phyloP scores from a whole-genome alignment of 495 filamentous ascomycete genomes.

The Opeltia flavorubescens region DNA sequence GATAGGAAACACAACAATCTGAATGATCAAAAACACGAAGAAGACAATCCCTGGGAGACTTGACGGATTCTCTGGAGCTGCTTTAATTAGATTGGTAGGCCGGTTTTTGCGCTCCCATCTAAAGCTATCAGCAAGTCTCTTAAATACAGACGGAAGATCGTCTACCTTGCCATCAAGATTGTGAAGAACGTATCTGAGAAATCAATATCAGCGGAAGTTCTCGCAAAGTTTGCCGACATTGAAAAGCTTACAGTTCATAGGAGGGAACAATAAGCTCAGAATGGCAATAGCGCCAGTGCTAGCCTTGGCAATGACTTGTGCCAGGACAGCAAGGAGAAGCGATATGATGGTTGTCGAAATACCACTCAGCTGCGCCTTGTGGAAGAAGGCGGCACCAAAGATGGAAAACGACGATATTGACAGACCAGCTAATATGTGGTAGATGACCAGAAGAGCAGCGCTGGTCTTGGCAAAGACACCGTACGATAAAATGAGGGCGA shows the following conservation, averaged over 20 bases:
- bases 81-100: slow-evolving; percentile 39
- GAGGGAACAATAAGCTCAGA: slow-evolving; percentile 57
- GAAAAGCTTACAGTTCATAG: slow-evolving; percentile 42
- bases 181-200: slow-evolving; percentile 50
- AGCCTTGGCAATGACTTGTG: slow-evolving; percentile 45
- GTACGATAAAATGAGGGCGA: slow-evolving; percentile 42
- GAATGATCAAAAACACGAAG: slow-evolving; percentile 54
- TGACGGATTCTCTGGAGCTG: slow-evolving; percentile 47
- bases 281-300: slow-evolving; percentile 43
- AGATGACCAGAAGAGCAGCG: slow-evolving; percentile 44
- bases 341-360: slow-evolving; percentile 49
- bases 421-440: slow-evolving; percentile 48
- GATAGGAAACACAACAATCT: slow-evolving; percentile 58
- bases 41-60: slow-evolving; percentile 48
- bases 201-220: no score
- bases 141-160: background rate
- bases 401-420: slow-evolving; percentile 55
- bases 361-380: slow-evolving; percentile 62
- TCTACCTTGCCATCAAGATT: slow-evolving; percentile 43
- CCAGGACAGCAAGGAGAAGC: slow-evolving; percentile 53
- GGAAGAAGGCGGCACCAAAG: slow-evolving; percentile 59
- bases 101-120: slow-evolving; percentile 40
- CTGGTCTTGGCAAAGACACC: slow-evolving; percentile 50
- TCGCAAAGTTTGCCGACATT: no score
- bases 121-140: background rate